A percentile compares a stretch with the other conserved stretches of the same genome.
These are phyloP conservation scores for Metschnikowia colocasiae DNA, from an alignment of 805 yeast species.

Conservation along the genomic window DNA sequence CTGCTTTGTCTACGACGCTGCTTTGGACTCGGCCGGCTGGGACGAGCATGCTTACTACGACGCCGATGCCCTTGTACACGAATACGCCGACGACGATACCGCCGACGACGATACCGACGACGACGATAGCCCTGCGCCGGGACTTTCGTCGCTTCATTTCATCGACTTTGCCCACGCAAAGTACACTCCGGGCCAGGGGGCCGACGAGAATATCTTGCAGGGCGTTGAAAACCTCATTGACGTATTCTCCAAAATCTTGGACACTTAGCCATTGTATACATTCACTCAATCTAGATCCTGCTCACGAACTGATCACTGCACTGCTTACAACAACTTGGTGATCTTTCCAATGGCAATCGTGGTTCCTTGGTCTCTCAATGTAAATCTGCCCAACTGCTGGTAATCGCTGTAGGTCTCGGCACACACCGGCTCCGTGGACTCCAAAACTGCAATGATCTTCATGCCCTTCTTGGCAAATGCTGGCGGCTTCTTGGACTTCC, in stretches of 20 bases:
- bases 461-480: constrained; percentile 98
- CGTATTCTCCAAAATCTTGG: constrained; percentile 30
- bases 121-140: constrained; percentile 15
- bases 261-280: neutral
- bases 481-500: constrained; percentile 94
- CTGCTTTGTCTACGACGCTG: constrained; percentile 71
- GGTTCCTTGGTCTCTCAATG: constrained; percentile 96
- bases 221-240: constrained; percentile 66
- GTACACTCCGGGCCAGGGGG: constrained; percentile 57
- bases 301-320: too few relatives aligned
- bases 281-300: too few relatives aligned
- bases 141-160: constrained; percentile 46
- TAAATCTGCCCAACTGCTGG: constrained; percentile 96
- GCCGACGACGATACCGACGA: constrained; percentile 21
- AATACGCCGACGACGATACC: constrained; percentile 24
- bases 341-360: constrained; percentile 99
- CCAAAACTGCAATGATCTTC: constrained; percentile 93
- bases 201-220: constrained; percentile 63
- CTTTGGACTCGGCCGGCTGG: constrained; percentile 43
- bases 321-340: constrained; percentile 61
- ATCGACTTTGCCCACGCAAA: constrained; percentile 92
- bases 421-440: constrained; percentile 83
- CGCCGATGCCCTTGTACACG: constrained; percentile 27
- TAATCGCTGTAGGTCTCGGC: constrained; percentile 89
- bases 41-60: constrained; percentile 12